Conservation (phyloP, 2,329 filamentous ascomycete genomes). For the Phialemonium atrogriseum region DNA sequence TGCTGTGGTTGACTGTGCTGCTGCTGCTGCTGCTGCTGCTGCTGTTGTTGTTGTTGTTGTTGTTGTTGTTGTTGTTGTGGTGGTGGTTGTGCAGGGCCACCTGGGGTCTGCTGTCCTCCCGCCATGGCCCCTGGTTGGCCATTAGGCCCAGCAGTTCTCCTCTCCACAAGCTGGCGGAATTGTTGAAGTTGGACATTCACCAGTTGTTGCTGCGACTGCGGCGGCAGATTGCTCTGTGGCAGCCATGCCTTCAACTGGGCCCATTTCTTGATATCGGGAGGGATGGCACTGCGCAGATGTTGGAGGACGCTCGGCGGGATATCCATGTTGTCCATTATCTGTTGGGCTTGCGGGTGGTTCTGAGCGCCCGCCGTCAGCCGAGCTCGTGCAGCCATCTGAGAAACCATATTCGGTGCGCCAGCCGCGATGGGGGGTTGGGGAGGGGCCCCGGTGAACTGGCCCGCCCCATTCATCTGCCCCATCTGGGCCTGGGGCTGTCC, state of each 20-base stretch:
- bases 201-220: conserved; percentile 23
- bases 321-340: conserved; percentile 40
- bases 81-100: conserved; percentile 4
- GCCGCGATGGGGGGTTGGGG: no score
- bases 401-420: no score
- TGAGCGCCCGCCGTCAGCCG: conserved; percentile 8
- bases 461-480: conserved; percentile 9
- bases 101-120: neutral
- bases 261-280: conserved; percentile 40
- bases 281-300: conserved; percentile 21
- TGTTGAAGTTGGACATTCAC: conserved; percentile 28
- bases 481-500: conserved; percentile 13
- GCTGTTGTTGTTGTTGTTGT: conserved; percentile 5
- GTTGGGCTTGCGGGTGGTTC: conserved; percentile 22
- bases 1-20: conserved; percentile 6
- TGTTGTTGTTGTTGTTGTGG: conserved; percentile 10
- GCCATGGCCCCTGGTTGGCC: conserved; percentile 9
- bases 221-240: conserved; percentile 25
- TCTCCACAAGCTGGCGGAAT: conserved; percentile 21
- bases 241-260: conserved; percentile 35
- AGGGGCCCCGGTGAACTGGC: no score
- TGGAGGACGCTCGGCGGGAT: conserved; percentile 29
- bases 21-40: conserved; percentile 6
- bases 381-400: conserved; percentile 2
- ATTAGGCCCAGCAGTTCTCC: conserved; percentile 16